Percentiles rank a stretch among this genome's conserved stretches.
These are phyloP conservation scores for Talaromyces pinophilus DNA, from an alignment of 2,329 filamentous ascomycete genomes.

Conservation along the genomic window DNA sequence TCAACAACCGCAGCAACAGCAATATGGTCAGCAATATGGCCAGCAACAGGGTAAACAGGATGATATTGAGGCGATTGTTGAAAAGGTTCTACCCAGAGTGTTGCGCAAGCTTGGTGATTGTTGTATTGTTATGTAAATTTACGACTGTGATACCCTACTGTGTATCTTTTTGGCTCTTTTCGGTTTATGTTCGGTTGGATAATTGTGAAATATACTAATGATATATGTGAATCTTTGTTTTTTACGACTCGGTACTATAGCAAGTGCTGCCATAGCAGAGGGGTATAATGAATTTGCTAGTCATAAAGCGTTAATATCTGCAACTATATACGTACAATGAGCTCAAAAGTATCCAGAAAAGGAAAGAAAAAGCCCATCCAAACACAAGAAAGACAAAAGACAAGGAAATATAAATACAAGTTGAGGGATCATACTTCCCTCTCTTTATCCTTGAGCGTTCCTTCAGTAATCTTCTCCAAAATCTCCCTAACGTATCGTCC, in stretches of 20 bases:
- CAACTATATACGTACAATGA: background rate
- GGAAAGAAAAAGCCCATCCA: background rate
- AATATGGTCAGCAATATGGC: conserved; percentile 29
- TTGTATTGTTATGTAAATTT: conserved; percentile 71
- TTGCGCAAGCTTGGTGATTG: conserved; percentile 67
- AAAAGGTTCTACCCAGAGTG: conserved; percentile 61
- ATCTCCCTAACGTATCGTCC: conserved; percentile 66
- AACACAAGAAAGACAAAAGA: background rate
- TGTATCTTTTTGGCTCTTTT: background rate
- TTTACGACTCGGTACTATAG: background rate
- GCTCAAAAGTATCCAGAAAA: background rate
- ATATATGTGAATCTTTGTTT: background rate
- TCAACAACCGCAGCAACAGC: conserved; percentile 46
- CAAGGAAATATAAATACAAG: background rate
- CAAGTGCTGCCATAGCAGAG: conserved; percentile 5
- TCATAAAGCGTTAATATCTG: conserved; percentile 7
- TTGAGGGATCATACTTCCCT: background rate
- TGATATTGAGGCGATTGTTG: conserved; percentile 61
- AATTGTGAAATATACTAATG: background rate
- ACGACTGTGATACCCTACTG: background rate
- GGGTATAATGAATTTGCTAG: conserved; percentile 14
- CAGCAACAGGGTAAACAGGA: conserved; percentile 52
- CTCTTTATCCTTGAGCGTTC: conserved; percentile 35
- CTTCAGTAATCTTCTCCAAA: conserved; percentile 63
- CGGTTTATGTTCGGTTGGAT: background rate